phyloP scores from a whole-genome alignment of 441 rosid genomes.

The Dalechampia spathulata region DNA sequence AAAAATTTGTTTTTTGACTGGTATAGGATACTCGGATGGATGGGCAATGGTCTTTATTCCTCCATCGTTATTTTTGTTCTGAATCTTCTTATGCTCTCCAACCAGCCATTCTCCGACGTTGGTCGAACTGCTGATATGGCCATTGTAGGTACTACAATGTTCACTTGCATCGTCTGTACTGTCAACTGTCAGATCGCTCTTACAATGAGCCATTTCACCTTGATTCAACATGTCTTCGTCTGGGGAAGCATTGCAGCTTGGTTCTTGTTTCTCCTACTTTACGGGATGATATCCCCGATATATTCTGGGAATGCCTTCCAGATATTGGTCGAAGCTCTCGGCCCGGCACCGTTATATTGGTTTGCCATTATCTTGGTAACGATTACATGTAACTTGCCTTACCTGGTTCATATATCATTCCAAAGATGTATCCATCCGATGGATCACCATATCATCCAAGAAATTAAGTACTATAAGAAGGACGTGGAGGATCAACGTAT shows the following conservation, averaged over 20 bases:
- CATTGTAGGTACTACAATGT: conserved; percentile 82
- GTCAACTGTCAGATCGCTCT: conserved; percentile 95
- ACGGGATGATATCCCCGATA: conserved; percentile 72
- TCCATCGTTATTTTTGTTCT: conserved; percentile 74
- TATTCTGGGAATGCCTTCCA: conserved; percentile 56
- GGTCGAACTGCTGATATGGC: conserved; percentile 98
- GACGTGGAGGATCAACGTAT: conserved; percentile 73
- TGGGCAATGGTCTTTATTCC: conserved; percentile 80
- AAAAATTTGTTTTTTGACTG: conserved; percentile 90
- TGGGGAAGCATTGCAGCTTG: conserved; percentile 90
- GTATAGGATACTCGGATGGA: conserved; percentile 94
- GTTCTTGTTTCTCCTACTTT: conserved; percentile 78
- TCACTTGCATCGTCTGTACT: conserved; percentile 88
- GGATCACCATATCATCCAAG: conserved; percentile 99
- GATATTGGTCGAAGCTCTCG: conserved; percentile 78
- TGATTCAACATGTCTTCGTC: conserved; percentile 91
- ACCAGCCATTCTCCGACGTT: conserved; percentile 64
- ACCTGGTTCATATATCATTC: conserved; percentile 68
- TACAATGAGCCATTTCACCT: conserved; percentile 94
- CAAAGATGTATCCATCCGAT: conserved; percentile 78
- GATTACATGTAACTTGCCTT: conserved; percentile 64
- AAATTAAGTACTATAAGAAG: conserved; percentile 78
- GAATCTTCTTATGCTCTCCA: conserved; percentile 53
- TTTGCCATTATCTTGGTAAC: conserved; percentile 61
- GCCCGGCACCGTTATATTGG: conserved; percentile 89